A percentile compares a stretch with the other conserved stretches of the same genome.
Evolutionary conservation across 257 asterid genomes (phyloP).

Genomic region (Lycium ferocissimum): DNA sequence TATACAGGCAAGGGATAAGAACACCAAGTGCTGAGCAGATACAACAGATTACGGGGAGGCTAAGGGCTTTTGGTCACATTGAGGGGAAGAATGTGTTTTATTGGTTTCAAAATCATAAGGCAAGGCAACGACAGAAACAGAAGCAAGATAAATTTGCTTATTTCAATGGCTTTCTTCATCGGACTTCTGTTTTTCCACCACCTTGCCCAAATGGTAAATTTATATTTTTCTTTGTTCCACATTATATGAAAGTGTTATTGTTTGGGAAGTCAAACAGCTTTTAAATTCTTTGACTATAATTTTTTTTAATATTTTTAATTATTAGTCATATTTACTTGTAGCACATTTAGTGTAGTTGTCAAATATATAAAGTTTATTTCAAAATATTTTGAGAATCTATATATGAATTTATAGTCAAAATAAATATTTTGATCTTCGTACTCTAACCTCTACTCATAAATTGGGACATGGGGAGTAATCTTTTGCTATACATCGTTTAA

Average conservation of each 20-base stretch:
- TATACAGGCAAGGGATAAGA: constrained; percentile 74
- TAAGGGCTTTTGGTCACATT: constrained; percentile 71
- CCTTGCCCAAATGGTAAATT: constrained; percentile 56
- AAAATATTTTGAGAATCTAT: neutral
- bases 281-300: neutral
- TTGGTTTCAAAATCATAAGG: constrained; percentile 94
- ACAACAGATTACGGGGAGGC: constrained; percentile 65
- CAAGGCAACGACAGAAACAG: constrained; percentile 92
- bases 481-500: neutral
- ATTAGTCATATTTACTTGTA: neutral
- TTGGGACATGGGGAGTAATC: neutral
- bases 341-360: neutral
- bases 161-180: constrained; percentile 53
- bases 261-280: too few species aligned
- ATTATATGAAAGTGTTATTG: neutral
- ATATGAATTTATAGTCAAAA: neutral
- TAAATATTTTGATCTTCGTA: neutral
- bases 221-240: neutral
- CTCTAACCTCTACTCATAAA: neutral
- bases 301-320: neutral
- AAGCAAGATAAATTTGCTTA: constrained; percentile 55
- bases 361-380: neutral
- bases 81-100: constrained; percentile 92
- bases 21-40: constrained; percentile 89
- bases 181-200: constrained; percentile 40